Conservation (phyloP, 148 eudicot species). For the Dianthus caryophyllus region DNA sequence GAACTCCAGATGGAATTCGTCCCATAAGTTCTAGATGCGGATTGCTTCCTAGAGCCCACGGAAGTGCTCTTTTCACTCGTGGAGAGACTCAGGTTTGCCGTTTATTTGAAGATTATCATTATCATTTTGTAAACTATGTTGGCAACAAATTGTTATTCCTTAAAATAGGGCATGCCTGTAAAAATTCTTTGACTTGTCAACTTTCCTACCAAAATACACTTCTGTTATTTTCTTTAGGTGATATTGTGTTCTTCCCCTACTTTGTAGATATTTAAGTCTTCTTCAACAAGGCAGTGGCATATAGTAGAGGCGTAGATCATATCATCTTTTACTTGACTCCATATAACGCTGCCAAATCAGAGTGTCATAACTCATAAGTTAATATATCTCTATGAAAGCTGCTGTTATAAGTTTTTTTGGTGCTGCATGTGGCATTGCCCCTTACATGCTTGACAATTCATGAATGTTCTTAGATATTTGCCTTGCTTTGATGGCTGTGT, state of each 20-base stretch:
- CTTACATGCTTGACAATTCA: neutral
- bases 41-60: constrained; percentile 98
- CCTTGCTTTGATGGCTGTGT: neutral
- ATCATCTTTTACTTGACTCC: neutral
- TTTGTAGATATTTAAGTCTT: neutral
- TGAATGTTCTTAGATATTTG: neutral
- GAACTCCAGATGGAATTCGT: constrained; percentile 76
- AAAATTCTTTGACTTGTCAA: neutral
- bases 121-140: neutral
- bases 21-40: constrained; percentile 75
- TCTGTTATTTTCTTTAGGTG: neutral
- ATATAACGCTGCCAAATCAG: neutral
- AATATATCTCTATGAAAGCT: neutral
- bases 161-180: neutral
- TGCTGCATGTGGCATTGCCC: neutral
- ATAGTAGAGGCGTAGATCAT: neutral
- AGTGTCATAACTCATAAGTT: neutral
- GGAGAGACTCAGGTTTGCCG: constrained; percentile 96
- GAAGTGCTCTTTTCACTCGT: constrained; percentile 98
- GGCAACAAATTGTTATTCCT: neutral
- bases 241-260: neutral
- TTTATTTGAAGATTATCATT: neutral
- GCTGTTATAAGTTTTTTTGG: neutral
- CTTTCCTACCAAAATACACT: neutral
- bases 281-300: neutral